Conservation (phyloP, 768 basidiomycete genomes). For the Lentinula sp. region DNA sequence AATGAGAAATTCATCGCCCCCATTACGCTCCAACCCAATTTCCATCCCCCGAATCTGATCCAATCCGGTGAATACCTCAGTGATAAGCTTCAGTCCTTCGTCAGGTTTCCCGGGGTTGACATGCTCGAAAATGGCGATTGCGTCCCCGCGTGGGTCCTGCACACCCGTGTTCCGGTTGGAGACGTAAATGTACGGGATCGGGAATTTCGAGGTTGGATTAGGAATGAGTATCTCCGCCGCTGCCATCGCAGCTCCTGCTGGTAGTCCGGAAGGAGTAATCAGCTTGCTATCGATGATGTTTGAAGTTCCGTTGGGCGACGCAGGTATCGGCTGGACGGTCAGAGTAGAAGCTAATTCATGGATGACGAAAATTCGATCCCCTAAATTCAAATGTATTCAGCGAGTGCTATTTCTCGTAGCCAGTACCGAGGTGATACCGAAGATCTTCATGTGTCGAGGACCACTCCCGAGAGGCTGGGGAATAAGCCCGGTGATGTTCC, state of each 20-base stretch:
- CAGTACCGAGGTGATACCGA: constrained; percentile 17
- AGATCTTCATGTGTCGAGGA: constrained; percentile 50
- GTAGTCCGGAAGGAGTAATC: constrained; percentile 39
- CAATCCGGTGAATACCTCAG: constrained; percentile 56
- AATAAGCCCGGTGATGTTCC: constrained; percentile 49
- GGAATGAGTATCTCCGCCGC: constrained; percentile 65
- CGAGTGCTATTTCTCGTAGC: background rate
- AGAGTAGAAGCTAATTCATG: constrained; percentile 55
- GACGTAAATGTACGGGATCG: constrained; percentile 51
- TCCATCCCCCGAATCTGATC: constrained; percentile 64
- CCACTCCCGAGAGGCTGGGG: constrained; percentile 45
- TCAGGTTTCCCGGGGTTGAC: constrained; percentile 13
- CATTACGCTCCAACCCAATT: constrained; percentile 39
- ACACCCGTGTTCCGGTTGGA: constrained; percentile 60
- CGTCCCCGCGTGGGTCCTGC: constrained; percentile 43
- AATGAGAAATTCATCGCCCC: constrained; percentile 45
- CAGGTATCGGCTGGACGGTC: constrained; percentile 51
- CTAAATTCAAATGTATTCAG: constrained; percentile 17
- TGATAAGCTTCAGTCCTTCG: constrained; percentile 26
- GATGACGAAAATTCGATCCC: constrained; percentile 42
- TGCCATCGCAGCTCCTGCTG: constrained; percentile 34
- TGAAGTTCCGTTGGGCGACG: constrained; percentile 44
- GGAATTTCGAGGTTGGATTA: constrained; percentile 36
- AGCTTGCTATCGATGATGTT: constrained; percentile 41
- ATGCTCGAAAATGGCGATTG: constrained; percentile 56